Evolutionary conservation across 495 filamentous ascomycete species (phyloP).

Genomic region (Penicillium turbatum): DNA sequence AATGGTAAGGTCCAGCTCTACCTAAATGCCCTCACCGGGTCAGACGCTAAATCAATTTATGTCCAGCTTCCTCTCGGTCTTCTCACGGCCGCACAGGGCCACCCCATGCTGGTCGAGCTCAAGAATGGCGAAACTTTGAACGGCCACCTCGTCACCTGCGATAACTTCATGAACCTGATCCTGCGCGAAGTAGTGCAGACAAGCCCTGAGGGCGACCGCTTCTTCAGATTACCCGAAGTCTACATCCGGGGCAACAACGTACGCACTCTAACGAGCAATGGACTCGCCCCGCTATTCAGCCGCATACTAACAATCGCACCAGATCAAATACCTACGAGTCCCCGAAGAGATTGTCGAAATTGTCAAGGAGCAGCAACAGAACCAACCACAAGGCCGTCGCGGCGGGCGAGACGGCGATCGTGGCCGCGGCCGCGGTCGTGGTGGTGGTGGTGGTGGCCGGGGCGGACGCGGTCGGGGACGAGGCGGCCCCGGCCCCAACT

Average conservation of each 20-base stretch:
- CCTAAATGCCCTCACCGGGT: not conserved
- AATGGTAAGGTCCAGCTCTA: slow-evolving; percentile 19
- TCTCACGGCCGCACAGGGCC: slow-evolving; percentile 91
- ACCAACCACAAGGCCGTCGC: slow-evolving; percentile 63
- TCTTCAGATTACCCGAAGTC: slow-evolving; percentile 84
- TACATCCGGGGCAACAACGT: slow-evolving; percentile 98
- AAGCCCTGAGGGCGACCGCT: slow-evolving; percentile 88
- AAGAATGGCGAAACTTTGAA: slow-evolving; percentile 98
- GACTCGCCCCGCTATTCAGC: not conserved
- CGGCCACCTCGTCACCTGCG: slow-evolving; percentile 90
- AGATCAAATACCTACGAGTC: slow-evolving; percentile 98
- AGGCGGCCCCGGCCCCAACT: slow-evolving; percentile 18
- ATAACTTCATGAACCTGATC: slow-evolving; percentile 99
- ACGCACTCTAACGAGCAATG: slow-evolving; percentile 22
- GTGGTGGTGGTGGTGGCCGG: slow-evolving; percentile 47
- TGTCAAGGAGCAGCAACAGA: slow-evolving; percentile 80
- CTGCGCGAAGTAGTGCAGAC: slow-evolving; percentile 98
- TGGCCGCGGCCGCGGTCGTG: slow-evolving; percentile 49
- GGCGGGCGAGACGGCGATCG: slow-evolving; percentile 63
- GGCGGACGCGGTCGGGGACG: slow-evolving; percentile 51
- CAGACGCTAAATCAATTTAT: not conserved
- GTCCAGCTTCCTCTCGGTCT: slow-evolving; percentile 83
- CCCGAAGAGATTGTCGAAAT: slow-evolving; percentile 93
- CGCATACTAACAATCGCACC: not conserved
- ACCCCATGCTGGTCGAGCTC: slow-evolving; percentile 98